These are phyloP conservation scores for Echinochloa phyllopogon DNA, from an alignment of 176 grass and related monocot genomes.

Conservation along the genomic window DNA sequence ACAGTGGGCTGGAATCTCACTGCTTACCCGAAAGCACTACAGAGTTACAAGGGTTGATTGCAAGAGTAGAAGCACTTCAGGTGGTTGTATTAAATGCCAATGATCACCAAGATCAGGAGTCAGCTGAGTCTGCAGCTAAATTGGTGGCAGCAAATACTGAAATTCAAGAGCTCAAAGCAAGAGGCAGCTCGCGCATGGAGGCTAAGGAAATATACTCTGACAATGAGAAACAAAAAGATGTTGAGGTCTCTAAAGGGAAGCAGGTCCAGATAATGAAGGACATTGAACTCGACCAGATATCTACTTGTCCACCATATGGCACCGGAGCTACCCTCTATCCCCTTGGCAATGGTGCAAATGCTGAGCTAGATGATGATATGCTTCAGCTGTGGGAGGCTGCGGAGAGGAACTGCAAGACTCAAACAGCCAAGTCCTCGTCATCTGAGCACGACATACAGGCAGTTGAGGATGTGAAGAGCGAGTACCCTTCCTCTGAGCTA, in stretches of 20 bases:
- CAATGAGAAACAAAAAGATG: constrained; percentile 42
- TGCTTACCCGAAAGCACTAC: constrained; percentile 27
- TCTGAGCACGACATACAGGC: constrained; percentile 69
- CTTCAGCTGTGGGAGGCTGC: constrained; percentile 94
- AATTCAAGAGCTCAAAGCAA: constrained; percentile 54
- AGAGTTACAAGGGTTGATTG: constrained; percentile 58
- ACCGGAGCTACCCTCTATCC: constrained; percentile 50
- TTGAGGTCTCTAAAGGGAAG: constrained; percentile 62
- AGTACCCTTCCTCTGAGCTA: constrained; percentile 68
- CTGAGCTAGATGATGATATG: constrained; percentile 77
- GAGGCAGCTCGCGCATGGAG: constrained; percentile 18
- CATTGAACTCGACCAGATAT: constrained; percentile 85
- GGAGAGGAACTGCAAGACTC: constrained; percentile 71
- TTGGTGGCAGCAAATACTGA: constrained; percentile 42
- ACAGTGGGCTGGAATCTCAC: not conserved
- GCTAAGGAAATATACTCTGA: constrained; percentile 49
- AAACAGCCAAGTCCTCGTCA: constrained; percentile 55
- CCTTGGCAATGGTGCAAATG: constrained; percentile 45
- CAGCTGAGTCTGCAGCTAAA: constrained; percentile 38
- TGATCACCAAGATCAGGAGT: constrained; percentile 58
- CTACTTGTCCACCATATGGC: constrained; percentile 59
- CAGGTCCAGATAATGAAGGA: constrained; percentile 78
- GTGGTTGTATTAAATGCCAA: constrained; percentile 42
- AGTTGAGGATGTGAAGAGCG: constrained; percentile 68
- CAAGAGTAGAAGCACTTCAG: constrained; percentile 73